Evolutionary conservation across 1,139 yeast species (phyloP).

Genomic region (Geotrichum reessii): DNA sequence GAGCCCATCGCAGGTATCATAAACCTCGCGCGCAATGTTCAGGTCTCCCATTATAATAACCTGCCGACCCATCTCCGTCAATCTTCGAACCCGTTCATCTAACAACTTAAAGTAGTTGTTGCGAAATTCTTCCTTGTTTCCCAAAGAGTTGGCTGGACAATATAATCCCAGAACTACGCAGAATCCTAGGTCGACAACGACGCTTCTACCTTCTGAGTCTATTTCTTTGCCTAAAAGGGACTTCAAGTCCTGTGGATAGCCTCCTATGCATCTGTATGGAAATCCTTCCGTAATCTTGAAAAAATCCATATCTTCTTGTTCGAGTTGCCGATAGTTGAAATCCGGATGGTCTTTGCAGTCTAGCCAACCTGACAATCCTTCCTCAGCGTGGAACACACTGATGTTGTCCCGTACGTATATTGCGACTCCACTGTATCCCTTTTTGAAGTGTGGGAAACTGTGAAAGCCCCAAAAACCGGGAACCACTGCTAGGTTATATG

Average conservation of each 20-base stretch:
- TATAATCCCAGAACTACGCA: conserved; percentile 66
- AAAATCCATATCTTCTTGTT: conserved; percentile 25
- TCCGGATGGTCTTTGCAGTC: conserved; percentile 29
- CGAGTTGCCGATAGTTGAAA: conserved; percentile 21
- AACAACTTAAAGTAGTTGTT: conserved; percentile 52
- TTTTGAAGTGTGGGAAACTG: conserved; percentile 52
- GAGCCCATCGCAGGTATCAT: conserved; percentile 74
- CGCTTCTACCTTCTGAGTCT: conserved; percentile 81
- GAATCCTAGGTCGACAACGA: conserved; percentile 63
- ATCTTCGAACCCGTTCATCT: conserved; percentile 53
- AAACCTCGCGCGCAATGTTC: conserved; percentile 70
- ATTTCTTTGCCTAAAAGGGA: conserved; percentile 43
- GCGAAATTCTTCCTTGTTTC: conserved; percentile 63
- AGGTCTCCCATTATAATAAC: conserved; percentile 85
- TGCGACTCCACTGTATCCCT: conserved; percentile 92
- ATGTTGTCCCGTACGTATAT: conserved; percentile 56
- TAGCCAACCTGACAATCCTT: conserved; percentile 78
- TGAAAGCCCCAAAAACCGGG: conserved; percentile 59
- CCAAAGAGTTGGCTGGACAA: conserved; percentile 91
- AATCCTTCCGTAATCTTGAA: conserved; percentile 11
- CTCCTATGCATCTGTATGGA: conserved; percentile 51
- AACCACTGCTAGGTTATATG: conserved; percentile 50
- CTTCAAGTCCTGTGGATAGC: conserved; percentile 49
- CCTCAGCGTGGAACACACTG: conserved; percentile 70
- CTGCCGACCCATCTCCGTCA: conserved; percentile 45